Evolutionary conservation across 345 rosid species (phyloP).

Genomic region (Gossypium herbaceum): DNA sequence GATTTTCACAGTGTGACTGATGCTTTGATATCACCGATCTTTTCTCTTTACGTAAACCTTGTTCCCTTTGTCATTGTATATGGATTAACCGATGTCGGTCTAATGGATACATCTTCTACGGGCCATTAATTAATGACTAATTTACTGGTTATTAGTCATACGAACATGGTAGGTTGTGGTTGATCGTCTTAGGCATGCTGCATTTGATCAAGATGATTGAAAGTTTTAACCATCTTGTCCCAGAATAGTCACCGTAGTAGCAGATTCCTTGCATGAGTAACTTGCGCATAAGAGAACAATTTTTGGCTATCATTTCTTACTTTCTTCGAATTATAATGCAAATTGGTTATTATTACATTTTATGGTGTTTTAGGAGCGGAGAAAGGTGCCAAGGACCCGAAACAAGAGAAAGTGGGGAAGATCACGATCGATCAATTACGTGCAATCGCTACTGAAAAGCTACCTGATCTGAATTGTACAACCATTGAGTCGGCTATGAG

Average conservation of each 20-base stretch:
- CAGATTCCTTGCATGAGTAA: not conserved
- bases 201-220: not conserved
- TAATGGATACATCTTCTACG: not conserved
- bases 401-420: constrained; percentile 69
- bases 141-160: not conserved
- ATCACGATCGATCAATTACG: constrained; percentile 67
- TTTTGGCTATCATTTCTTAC: not conserved
- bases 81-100: not conserved
- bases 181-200: not conserved
- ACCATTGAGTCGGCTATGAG: constrained; percentile 85
- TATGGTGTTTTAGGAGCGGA: constrained; percentile 57
- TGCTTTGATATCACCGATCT: not conserved
- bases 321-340: not conserved
- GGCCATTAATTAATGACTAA: not conserved
- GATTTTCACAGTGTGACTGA: not conserved
- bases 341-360: constrained; percentile 12
- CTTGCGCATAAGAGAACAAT: not conserved
- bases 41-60: not conserved
- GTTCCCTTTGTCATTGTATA: not conserved
- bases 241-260: not conserved
- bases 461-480: constrained; percentile 74
- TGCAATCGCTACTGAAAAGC: constrained; percentile 69
- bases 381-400: constrained; percentile 79
- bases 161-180: not conserved
- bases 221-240: not conserved